Evolutionary conservation across 2,329 filamentous ascomycete species (phyloP).

Genomic region (Conoideocrella luteorostrata): DNA sequence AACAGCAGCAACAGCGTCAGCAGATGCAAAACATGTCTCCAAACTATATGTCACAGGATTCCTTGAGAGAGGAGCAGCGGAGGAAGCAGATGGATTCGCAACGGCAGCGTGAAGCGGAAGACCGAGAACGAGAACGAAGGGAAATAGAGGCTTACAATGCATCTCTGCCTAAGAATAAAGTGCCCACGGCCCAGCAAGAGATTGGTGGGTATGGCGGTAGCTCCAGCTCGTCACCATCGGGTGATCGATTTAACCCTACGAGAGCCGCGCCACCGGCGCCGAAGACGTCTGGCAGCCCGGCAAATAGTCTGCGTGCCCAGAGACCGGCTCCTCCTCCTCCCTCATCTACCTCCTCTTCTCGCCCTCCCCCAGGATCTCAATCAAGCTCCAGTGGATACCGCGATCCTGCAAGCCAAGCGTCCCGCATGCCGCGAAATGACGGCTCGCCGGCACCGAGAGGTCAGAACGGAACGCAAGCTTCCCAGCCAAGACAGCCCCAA

Average conservation of each 20-base stretch:
- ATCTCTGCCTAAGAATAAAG: slow-evolving; percentile 73
- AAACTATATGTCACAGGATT: slow-evolving; percentile 47
- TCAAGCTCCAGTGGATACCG: slow-evolving; percentile 41
- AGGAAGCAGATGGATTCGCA: slow-evolving; percentile 58
- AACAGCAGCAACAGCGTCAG: slow-evolving; percentile 49
- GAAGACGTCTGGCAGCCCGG: slow-evolving; percentile 49
- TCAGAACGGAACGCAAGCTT: slow-evolving; percentile 47
- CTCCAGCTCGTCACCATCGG: slow-evolving; percentile 28
- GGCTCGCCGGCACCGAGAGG: slow-evolving; percentile 49
- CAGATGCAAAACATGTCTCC: slow-evolving; percentile 52
- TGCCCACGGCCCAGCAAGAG: slow-evolving; percentile 83
- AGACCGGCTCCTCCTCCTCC: slow-evolving; percentile 73
- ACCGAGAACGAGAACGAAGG: slow-evolving; percentile 61
- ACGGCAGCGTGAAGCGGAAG: slow-evolving; percentile 50
- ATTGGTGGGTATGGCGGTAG: slow-evolving; percentile 62
- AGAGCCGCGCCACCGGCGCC: slow-evolving; percentile 80
- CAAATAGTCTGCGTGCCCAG: slow-evolving; percentile 59
- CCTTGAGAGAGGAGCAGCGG: slow-evolving; percentile 49
- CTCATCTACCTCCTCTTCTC: slow-evolving; percentile 29
- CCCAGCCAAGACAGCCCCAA: slow-evolving; percentile 39
- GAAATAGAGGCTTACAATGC: slow-evolving; percentile 88
- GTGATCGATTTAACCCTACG: slow-evolving; percentile 78
- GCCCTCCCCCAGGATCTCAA: slow-evolving; percentile 44
- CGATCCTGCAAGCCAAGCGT: slow-evolving; percentile 33
- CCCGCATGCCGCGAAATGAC: slow-evolving; percentile 41